Percentiles rank a stretch among this genome's conserved stretches.
Evolutionary conservation across 1,284 basidiomycete genomes (phyloP).

Genomic region (Singerocomus rubriflavus): DNA sequence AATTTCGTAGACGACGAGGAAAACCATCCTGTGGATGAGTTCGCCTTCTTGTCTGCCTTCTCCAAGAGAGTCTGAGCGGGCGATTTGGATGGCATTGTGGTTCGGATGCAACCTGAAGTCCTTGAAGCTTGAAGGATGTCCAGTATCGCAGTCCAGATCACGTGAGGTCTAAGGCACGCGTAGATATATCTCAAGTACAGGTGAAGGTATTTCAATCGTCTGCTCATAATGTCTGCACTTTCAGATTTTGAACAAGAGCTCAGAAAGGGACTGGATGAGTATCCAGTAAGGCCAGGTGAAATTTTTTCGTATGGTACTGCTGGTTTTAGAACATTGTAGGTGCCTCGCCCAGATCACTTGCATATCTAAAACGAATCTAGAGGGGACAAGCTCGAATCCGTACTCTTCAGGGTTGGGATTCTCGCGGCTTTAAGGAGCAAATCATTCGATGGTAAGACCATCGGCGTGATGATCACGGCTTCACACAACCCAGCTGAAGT

Average conservation of each 20-base stretch:
- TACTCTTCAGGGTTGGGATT: constrained; percentile 90
- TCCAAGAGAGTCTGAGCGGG: constrained; percentile 66
- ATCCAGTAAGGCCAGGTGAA: constrained; percentile 62
- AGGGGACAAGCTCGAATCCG: constrained; percentile 82
- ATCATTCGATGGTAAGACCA: constrained; percentile 83
- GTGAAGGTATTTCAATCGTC: not conserved
- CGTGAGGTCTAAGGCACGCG: constrained; percentile 13
- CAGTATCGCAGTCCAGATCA: constrained; percentile 12
- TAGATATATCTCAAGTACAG: too few relatives aligned
- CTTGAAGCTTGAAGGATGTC: too few relatives aligned
- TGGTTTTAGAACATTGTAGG: constrained; percentile 90
- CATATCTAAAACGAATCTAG: constrained; percentile 41
- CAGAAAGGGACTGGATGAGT: constrained; percentile 48
- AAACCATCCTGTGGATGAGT: constrained; percentile 84
- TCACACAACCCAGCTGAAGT: constrained; percentile 97
- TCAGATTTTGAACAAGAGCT: constrained; percentile 33
- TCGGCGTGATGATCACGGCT: constrained; percentile 99
- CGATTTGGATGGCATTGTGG: constrained; percentile 43
- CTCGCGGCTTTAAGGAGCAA: constrained; percentile 91
- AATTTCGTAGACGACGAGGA: constrained; percentile 76
- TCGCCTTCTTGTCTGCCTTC: constrained; percentile 91
- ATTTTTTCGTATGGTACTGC: constrained; percentile 91
- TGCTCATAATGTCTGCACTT: constrained; percentile 41
- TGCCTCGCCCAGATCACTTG: constrained; percentile 17
- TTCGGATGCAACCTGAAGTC: not conserved